These are phyloP conservation scores for Dactylis glomerata DNA, from an alignment of 176 grass and related monocot genomes.

Conservation along the genomic window DNA sequence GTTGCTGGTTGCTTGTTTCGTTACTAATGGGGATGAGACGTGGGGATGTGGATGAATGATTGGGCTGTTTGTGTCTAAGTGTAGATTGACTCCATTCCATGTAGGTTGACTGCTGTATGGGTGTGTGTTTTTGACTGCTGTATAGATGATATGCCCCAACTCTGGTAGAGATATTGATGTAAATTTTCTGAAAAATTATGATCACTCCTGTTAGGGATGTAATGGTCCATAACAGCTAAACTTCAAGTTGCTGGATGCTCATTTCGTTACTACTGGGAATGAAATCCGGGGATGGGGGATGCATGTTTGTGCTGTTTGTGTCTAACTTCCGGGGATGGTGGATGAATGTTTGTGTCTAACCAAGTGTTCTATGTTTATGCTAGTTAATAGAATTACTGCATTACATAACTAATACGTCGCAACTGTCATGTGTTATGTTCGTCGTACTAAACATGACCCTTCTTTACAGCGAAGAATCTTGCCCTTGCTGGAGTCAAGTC, in stretches of 20 bases:
- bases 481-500: constrained; percentile 81
- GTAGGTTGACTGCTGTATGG: background rate
- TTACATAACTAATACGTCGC: background rate
- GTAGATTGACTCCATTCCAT: too few relatives aligned
- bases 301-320: background rate
- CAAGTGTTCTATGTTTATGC: background rate
- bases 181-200: background rate
- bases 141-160: background rate
- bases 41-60: too few relatives aligned
- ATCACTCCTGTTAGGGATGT: background rate
- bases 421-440: background rate
- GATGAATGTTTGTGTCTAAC: background rate
- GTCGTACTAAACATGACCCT: background rate
- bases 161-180: background rate
- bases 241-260: background rate
- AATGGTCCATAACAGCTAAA: background rate
- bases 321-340: background rate
- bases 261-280: background rate
- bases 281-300: background rate
- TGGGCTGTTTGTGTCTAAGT: too few relatives aligned
- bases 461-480: constrained; percentile 68
- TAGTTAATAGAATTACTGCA: background rate
- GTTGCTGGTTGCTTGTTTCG: too few relatives aligned
- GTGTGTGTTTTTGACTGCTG: background rate
- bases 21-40: too few relatives aligned